phyloP scores from a whole-genome alignment of 2,329 filamentous ascomycete genomes.

The Pseudogymnoascus sp. region DNA sequence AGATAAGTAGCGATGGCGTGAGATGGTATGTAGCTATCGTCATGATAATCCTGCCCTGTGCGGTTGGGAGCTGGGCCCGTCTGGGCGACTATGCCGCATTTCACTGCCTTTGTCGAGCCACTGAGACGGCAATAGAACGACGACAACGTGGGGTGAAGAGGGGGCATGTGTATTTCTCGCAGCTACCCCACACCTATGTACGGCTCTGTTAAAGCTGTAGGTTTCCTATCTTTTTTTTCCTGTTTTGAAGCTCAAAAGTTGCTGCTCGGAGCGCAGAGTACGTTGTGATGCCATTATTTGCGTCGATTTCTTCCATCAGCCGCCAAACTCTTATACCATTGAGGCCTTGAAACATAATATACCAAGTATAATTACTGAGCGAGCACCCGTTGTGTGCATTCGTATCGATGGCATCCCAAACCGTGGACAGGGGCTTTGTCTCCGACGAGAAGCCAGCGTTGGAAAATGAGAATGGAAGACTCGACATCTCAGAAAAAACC shows the following conservation, averaged over 20 bases:
- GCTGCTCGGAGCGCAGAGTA: not conserved
- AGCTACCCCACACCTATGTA: not conserved
- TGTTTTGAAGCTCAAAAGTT: not conserved
- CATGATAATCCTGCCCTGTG: not conserved
- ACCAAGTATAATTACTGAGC: not conserved
- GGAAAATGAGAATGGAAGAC: not conserved
- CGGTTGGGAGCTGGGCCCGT: not conserved
- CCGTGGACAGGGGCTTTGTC: not conserved
- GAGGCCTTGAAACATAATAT: not conserved
- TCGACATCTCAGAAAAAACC: not conserved
- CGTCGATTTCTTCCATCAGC: not conserved
- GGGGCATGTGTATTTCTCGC: not conserved
- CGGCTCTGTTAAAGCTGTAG: not conserved
- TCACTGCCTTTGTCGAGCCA: not conserved
- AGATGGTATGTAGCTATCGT: not conserved
- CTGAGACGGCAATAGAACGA: not conserved
- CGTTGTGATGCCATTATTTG: not conserved
- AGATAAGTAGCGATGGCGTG: not conserved
- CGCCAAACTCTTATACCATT: not conserved
- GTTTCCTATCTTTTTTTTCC: not conserved
- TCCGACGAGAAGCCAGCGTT: not conserved
- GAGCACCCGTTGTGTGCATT: not conserved
- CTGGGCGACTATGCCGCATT: not conserved
- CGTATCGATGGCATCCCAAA: not conserved
- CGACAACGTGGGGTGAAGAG: not conserved